Evolutionary conservation across 768 basidiomycete species (phyloP).

Genomic region (Mycena capillaripes): DNA sequence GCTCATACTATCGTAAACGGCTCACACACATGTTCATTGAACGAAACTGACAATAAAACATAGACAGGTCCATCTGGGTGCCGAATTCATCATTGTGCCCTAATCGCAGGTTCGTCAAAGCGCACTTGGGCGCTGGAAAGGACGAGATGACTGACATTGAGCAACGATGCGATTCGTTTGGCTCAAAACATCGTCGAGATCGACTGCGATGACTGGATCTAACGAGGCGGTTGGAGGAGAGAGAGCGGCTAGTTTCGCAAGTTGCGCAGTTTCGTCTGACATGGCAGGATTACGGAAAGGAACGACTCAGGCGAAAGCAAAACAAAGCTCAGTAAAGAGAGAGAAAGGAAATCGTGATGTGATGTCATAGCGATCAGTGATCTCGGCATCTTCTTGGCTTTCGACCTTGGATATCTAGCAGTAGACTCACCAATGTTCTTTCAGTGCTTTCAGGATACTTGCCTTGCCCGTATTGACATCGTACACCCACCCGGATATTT

Average conservation of each 20-base stretch:
- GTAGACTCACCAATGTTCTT: neutral
- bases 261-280: conserved; percentile 23
- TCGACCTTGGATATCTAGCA: conserved; percentile 5
- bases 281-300: neutral
- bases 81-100: conserved; percentile 78
- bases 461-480: conserved; percentile 66
- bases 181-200: conserved; percentile 37
- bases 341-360: neutral
- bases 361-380: no score
- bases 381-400: no score
- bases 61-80: conserved; percentile 66
- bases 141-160: conserved; percentile 59
- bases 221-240: conserved; percentile 27
- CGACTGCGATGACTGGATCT: conserved; percentile 35
- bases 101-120: conserved; percentile 39
- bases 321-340: no score
- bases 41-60: conserved; percentile 71
- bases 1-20: conserved; percentile 3
- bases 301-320: neutral
- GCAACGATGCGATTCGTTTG: conserved; percentile 72
- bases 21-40: no score
- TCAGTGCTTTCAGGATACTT: conserved; percentile 40
- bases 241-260: conserved; percentile 29
- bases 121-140: neutral
- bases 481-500: conserved; percentile 65